Base-by-base conservation (phyloP, 192 early-diverging fungal species). In the Rhizophagus sp. region DNA sequence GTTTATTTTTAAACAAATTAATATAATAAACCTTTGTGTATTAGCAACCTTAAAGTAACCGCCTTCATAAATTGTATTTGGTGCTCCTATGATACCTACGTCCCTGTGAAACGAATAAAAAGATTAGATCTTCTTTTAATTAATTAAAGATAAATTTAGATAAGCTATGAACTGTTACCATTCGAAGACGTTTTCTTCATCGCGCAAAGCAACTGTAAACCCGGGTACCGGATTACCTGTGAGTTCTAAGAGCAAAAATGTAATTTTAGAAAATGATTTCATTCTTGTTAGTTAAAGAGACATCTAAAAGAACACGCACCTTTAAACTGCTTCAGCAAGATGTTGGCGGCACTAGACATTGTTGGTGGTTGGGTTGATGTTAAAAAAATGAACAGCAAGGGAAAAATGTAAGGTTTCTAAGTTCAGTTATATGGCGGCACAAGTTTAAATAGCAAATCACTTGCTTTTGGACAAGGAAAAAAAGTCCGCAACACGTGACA, bases 311-410 rank as follows among this genome's bases (percentile, higher is more conserved):
- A 34, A 49, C 57, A 27, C 13, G 19, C 25, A 61, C 86, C 86
- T 87, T 85, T 87, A 50, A 87, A 85, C 81, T 87, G 86, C 47
- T 83, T 79, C 62, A 83, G 76, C n/a, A 87, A 80, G n/a, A 84
- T 85, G 34, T 84, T 85, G 36, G 86, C 86, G 27, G 86, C 86
- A 62, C 78, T 79, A 62, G 78, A 79, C 78, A 79, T 79, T 61
- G 68, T n/a, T 6, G 36, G 19, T 2, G 52, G 52, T 7, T 22
- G 2, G 19, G 15, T 57, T 57, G 17, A 22, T 22, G 52, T 57
- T 57, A 36, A 36, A 36, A 4, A 57, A 57, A 57, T 47, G 44
- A 22, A 57, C 3, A 57, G 52, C 19, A 57, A n/a, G 12, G 12
- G 4, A 57, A 57, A 22, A 57, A 22, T 57, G 52, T 57, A 57